Conservation (phyloP, 2,329 filamentous ascomycete species). For the Botrytis porri region DNA sequence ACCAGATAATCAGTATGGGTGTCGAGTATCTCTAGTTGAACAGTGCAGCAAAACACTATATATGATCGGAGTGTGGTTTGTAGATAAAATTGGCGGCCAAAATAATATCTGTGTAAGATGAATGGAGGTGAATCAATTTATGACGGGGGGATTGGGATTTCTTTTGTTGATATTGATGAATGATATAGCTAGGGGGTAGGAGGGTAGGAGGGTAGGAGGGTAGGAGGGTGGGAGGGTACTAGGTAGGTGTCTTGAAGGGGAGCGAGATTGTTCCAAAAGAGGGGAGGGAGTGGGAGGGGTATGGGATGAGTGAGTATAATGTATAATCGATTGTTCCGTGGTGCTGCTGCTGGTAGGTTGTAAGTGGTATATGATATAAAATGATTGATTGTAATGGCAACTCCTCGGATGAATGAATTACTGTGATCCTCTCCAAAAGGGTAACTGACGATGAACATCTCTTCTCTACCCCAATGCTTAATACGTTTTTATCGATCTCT, state of each 20-base stretch:
- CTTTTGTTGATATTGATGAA: neutral
- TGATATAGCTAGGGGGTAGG: neutral
- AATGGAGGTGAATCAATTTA: neutral
- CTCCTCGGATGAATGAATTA: neutral
- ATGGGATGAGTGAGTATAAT: neutral
- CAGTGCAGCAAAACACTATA: conserved; percentile 7
- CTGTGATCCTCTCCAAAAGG: conserved; percentile 5
- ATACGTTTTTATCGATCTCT: neutral
- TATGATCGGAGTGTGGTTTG: neutral
- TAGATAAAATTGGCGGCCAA: conserved; percentile 1
- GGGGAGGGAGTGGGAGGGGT: neutral
- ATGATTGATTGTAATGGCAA: neutral
- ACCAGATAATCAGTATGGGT: neutral
- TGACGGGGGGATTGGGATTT: neutral
- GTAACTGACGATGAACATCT: conserved; percentile 5
- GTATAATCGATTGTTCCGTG: no score
- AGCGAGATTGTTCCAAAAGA: neutral
- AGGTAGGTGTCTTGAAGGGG: neutral
- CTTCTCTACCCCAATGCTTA: neutral
- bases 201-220: neutral
- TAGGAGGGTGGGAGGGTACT: neutral
- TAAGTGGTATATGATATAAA: neutral
- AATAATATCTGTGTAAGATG: neutral
- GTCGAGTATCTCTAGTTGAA: neutral
- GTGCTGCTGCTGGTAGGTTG: neutral